Base-by-base conservation (phyloP, 805 yeast genomes). In the Ogataea parapolymorpha region DNA sequence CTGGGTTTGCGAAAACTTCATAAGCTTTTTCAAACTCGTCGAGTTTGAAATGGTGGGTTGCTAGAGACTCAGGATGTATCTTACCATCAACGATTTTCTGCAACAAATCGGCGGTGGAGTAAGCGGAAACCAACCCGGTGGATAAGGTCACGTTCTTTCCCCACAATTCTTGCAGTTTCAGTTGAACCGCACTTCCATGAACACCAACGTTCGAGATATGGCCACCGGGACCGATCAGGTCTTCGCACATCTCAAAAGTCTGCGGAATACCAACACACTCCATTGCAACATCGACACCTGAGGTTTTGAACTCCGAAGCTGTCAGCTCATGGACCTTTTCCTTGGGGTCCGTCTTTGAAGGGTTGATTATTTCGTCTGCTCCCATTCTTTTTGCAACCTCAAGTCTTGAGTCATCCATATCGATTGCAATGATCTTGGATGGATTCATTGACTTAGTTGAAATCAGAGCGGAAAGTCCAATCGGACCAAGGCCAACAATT, bases 401-500 rank as follows among this genome's bases (percentile, higher is more conserved):
- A 49, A 80, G 67, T 62, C 82, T 75, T 54, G 67, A 62, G 48
- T 79, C 83, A 51, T 79, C 77, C 50, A 74, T 65, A 58, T 80
- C 86, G 45, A 79, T 74, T 37, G 80, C 71, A 45, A 80, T 72
- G 23, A 79, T 74, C 30, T 68, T 58, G 5, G 72, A 56, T n/a
- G 85, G 85, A 5, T 81, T 74, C 47, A 68, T 70, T 9, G 73
- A 61, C 48, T 71, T 70, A 12, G 82, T 75, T 9, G 75, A 75
- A 26, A 77, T 62, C 35, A 82, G 72, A n/a, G 82, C 78, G 37
- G 81, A 73, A 37, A 79, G 63, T 25, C 86, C 86, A 37, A 80
- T 80, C 5, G 85, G 83, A 2, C 86, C 86, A 27, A 80, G 72
- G 35, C 86, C 86, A 37, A 79, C 79, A 44, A 80, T 78, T 16